These are phyloP conservation scores for Cyclotella kingstonii DNA, from an alignment of 108 stramenopile species.

Conservation along the genomic window DNA sequence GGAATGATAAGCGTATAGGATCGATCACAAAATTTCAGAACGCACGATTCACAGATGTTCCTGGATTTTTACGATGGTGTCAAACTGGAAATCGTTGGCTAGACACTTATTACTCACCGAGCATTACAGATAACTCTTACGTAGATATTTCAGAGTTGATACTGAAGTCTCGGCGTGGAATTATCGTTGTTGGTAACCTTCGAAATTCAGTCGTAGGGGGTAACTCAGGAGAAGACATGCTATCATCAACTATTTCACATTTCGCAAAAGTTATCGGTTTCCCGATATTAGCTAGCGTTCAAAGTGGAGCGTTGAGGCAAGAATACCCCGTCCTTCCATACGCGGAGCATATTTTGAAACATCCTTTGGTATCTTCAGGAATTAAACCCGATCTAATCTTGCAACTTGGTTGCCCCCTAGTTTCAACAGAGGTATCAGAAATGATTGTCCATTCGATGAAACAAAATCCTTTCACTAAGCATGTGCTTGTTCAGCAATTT, in stretches of 20 bases:
- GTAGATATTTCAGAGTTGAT: constrained; percentile 52
- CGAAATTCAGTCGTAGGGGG: constrained; percentile 14
- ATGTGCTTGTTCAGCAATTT: constrained; percentile 70
- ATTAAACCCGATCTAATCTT: constrained; percentile 84
- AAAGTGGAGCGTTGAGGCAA: constrained; percentile 59
- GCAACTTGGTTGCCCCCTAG: constrained; percentile 82
- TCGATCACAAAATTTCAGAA: constrained; percentile 58
- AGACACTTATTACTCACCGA: constrained; percentile 10
- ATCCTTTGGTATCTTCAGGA: constrained; percentile 52
- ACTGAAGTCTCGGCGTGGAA: constrained; percentile 59
- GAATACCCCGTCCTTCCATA: constrained; percentile 65
- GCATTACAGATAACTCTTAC: constrained; percentile 25
- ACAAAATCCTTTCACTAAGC: constrained; percentile 26
- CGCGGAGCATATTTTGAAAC: constrained; percentile 78
- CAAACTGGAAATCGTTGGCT: constrained; percentile 52
- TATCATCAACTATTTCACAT: constrained; percentile 49
- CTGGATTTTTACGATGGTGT: constrained; percentile 72
- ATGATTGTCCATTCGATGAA: constrained; percentile 46
- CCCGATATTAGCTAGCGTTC: constrained; percentile 78
- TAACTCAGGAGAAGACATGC: constrained; percentile 26
- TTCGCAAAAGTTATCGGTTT: constrained; percentile 68
- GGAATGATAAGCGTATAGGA: constrained; percentile 68
- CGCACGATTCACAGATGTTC: constrained; percentile 69
- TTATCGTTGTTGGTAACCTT: constrained; percentile 79
- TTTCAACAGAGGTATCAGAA: constrained; percentile 75